A percentile compares a stretch with the other conserved stretches of the same genome.
These are phyloP conservation scores for Silybum marianum DNA, from an alignment of 129 eudicot genomes.

Conservation along the genomic window DNA sequence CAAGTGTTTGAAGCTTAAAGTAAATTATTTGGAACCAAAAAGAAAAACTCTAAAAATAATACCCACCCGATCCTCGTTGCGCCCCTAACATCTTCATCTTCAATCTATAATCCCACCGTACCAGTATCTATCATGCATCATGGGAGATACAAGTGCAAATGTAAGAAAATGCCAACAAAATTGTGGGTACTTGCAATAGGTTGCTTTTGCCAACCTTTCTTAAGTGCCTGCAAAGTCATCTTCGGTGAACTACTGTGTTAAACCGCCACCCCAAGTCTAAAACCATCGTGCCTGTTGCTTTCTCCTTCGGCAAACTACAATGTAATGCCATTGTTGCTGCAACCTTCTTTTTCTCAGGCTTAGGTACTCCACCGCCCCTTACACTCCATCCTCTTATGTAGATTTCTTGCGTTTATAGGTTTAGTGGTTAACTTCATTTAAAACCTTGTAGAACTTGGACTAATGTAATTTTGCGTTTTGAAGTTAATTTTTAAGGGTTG, in stretches of 20 bases:
- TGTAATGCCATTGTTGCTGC: neutral
- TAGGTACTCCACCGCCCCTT: neutral
- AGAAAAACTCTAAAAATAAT: too few relatives aligned
- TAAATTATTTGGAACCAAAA: too few relatives aligned
- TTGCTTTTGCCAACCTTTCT: neutral
- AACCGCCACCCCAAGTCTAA: neutral
- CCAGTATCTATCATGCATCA: neutral
- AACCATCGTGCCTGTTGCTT: neutral
- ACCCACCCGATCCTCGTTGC: too few relatives aligned
- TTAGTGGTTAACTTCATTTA: too few relatives aligned
- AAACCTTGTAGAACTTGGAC: too few relatives aligned
- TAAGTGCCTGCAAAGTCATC: neutral
- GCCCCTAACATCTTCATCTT: neutral
- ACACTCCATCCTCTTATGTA: too few relatives aligned
- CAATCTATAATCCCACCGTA: neutral
- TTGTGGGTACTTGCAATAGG: neutral
- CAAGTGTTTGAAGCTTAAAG: neutral
- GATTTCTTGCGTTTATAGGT: too few relatives aligned
- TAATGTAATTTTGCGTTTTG: too few relatives aligned
- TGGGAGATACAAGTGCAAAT: neutral
- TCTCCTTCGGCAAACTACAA: too few relatives aligned
- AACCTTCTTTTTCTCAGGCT: neutral
- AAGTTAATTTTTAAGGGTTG: too few relatives aligned
- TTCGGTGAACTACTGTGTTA: neutral
- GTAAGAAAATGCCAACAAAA: neutral